Evolutionary conservation across 208 protist genomes (phyloP), one percentile per base, ranked within the genome.

Genomic region (Wallacemonas sp.): DNA sequence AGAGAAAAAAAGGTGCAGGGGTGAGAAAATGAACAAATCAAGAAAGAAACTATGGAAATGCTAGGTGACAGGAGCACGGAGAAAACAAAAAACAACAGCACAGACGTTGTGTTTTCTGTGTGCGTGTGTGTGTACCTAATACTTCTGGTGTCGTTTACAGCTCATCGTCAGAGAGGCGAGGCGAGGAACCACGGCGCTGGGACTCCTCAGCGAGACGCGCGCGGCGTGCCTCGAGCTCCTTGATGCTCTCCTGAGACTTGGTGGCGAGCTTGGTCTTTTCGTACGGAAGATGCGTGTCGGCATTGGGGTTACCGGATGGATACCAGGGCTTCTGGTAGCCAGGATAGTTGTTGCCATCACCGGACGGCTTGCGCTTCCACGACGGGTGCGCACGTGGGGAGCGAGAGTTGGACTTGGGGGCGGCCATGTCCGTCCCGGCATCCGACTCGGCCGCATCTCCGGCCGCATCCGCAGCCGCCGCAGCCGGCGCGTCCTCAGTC

Each of bases 321-420:
- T 81, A 92, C 81, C 82, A 95, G 23, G 88, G 88, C 61, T 83
- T 66, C 66, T 77, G 65, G 73, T 80, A 89, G 34, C 41, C 67
- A 14, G 27, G 60, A 26, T 23, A 39, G 17, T 66, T 39, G 19
- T 36, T 44, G 44, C 49, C 43, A n/a, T 39, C 64, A 23, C 56
- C 29, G 11, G 65, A 58, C 30, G 26, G 65, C 57, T 72, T 71
- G 55, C 43, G 55, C 17, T 47, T 44, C 30, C 61, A 63, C 38
- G 14, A 19, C 5, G 34, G 34, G 17, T 63, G 34, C 24, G 41
- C 57, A 36, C 57, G 34, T 0, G 57, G 57, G 4, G 39, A 49
- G 57, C 57, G 57, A 14, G 57, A 46, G 26, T 3, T 48, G 6
- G 34, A 38, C 23, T 63, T 63, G 17, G 38, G 57, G 14, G 57